phyloP scores from a whole-genome alignment of 192 early-diverging fungal genomes.

The Podila epigama region DNA sequence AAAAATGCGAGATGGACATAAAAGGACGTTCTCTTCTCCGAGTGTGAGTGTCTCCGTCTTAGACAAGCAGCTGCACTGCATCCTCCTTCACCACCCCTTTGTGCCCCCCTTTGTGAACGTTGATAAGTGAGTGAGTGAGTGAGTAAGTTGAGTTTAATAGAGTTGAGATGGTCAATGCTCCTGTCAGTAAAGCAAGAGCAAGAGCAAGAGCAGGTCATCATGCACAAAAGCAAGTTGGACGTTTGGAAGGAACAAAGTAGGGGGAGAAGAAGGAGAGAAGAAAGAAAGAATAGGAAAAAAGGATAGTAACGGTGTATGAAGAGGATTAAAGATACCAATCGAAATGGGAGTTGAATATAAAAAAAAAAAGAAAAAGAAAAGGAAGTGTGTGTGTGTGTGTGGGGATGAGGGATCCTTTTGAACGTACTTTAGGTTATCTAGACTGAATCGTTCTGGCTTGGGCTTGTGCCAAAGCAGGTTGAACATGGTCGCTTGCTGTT shows the following conservation, averaged over 20 bases:
- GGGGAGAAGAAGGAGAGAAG: neutral
- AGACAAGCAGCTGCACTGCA: too few relatives aligned
- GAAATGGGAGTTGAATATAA: too few relatives aligned
- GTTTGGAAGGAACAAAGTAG: neutral
- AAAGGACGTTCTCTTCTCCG: neutral
- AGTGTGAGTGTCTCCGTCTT: too few relatives aligned
- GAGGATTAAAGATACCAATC: too few relatives aligned
- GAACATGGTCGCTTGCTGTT: too few relatives aligned
- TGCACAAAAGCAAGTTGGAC: neutral
- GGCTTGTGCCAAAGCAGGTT: slow-evolving; percentile 51
- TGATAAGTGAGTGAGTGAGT: too few relatives aligned
- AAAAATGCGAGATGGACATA: neutral
- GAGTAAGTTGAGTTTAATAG: too few relatives aligned
- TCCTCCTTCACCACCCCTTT: too few relatives aligned
- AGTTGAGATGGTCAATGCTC: too few relatives aligned
- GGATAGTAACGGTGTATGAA: too few relatives aligned
- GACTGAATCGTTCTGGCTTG: slow-evolving; percentile 49
- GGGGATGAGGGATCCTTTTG: neutral
- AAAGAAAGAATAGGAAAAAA: too few relatives aligned
- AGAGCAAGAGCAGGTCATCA: neutral
- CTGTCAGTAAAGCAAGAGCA: neutral
- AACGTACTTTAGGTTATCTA: slow-evolving; percentile 50
- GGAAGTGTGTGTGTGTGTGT: neutral
- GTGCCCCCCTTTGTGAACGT: too few relatives aligned
- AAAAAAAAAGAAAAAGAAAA: neutral